Evolutionary conservation across 2,329 filamentous ascomycete genomes (phyloP).

Genomic region (Nothophoma quercina): DNA sequence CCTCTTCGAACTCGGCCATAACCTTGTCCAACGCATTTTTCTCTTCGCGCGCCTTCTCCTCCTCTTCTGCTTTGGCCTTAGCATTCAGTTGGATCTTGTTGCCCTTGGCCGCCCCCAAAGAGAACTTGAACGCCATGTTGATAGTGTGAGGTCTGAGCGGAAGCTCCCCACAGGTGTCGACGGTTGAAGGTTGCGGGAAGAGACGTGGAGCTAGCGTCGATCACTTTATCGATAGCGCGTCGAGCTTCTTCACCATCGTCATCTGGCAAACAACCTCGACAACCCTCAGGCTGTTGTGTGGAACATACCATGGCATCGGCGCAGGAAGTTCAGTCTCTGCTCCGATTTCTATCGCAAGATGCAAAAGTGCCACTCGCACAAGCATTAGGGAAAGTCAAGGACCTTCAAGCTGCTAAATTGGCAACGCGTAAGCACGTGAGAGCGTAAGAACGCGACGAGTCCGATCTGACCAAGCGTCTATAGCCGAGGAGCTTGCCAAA

Average conservation of each 20-base stretch:
- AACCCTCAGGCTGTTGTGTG: too few species aligned
- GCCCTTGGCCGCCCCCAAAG: conserved; percentile 33
- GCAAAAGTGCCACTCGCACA: conserved; percentile 63
- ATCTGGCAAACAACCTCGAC: background rate
- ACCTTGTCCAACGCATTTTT: conserved; percentile 41
- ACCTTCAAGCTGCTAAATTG: conserved; percentile 60
- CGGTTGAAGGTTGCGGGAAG: conserved; percentile 18
- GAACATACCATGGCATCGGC: conserved; percentile 43
- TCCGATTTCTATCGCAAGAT: conserved; percentile 67
- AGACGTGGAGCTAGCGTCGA: conserved; percentile 17
- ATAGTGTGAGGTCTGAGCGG: conserved; percentile 8
- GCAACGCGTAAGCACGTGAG: conserved; percentile 57
- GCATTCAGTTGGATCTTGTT: conserved; percentile 34
- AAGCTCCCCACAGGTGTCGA: conserved; percentile 16
- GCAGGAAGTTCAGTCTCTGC: conserved; percentile 54
- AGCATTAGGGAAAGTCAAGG: conserved; percentile 63
- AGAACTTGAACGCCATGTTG: conserved; percentile 43
- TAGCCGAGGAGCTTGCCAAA: conserved; percentile 59
- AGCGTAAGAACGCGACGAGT: conserved; percentile 24
- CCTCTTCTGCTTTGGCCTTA: conserved; percentile 42
- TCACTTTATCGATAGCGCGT: conserved; percentile 25
- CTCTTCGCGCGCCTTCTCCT: conserved; percentile 42
- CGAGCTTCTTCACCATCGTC: conserved; percentile 5
- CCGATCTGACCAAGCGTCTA: conserved; percentile 30
- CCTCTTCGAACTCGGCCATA: conserved; percentile 42